Evolutionary conservation across 371 early-diverging fungal genomes (phyloP), one percentile per base, ranked within the genome.

Genomic region (Coelomomyces lativittatus): DNA sequence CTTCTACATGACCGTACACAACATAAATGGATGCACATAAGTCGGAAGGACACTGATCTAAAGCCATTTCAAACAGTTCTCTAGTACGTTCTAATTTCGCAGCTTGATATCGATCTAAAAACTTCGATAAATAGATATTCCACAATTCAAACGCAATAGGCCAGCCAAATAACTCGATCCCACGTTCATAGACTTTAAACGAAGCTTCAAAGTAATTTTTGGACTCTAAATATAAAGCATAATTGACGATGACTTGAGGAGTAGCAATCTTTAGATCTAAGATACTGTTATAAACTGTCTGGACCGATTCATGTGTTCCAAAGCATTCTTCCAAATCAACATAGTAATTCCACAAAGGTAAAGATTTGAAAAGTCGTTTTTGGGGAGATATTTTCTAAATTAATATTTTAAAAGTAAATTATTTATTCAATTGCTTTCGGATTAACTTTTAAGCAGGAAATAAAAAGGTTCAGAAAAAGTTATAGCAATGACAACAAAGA

Each of bases 111-210:
- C 93, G 85, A 12, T 59, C 60, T 32, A 88, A 69, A 56, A 95
- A 95, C 53, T 83, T 78, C 24, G 78, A 67, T 43, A 97, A 65
- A 60, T 97, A 97, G 26, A 89, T 67, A 59, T 86, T 90, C 97
- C 97, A 97, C 45, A 97, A 64, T 53, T 97, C 97, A 57, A 89
- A 85, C 1, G 96, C 91, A 50, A 90, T 82, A 0, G 97, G 96
- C 63, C 85, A 93, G 5, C 88, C 88, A 59, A 97, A 95, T 25
- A 82, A 62, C 28, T 83, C 88, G 50, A 97, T 87, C 29, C 95
- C 97, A 52, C 90, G 85, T 55, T 97, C 96, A 58, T 90, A 97
- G 1, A 85, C 79, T 56, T 81, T 79, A 73, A 85, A 97, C 23
- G 82, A 78, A 55, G 91, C 97, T 63, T 97, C 97, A 58, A 79